Evolutionary conservation across 257 asterid species (phyloP), one percentile per base, ranked within the genome.

Genomic region (Solanum rostratum): DNA sequence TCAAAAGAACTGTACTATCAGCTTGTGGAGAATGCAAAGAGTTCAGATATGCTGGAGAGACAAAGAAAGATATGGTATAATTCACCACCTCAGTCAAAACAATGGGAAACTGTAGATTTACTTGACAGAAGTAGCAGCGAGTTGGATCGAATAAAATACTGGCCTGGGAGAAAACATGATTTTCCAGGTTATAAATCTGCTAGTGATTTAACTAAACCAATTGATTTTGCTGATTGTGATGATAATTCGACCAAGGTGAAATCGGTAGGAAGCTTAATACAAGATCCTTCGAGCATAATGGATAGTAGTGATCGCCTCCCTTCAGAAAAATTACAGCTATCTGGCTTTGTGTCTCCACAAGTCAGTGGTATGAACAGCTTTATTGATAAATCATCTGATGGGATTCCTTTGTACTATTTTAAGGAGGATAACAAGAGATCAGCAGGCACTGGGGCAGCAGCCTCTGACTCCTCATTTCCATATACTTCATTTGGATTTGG

Each of bases 1-100:
- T 90, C 99, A 30, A 91, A 93, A 87, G 98, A 97, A 84, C 82
- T 90, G 63, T 95, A 92, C 88, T 91, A 91, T 88, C 95, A 92
- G 89, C 90, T 91, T 86, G 86, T 95, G 88, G 96, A 94, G 87
- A 95, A 87, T 90, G 94, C 94, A 73, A 92, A 91, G 88, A 95
- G 99, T 89, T 94, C 98, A 76, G 98, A 94, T 90, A 97, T 95
- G 98, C 93, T 95, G 88, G 97, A 93, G 91, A 92, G 98, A 85
- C 99, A 97, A 90, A 90, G 99, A 89, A 96, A 93, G 91, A 95
- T 96, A 85, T 96, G 99, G 98, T 97, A 95, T 90, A 97, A 91
- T 84, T 88, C 91, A 29, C 90, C 98, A 53, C 89, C 94, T 79
- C 97, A 88, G 87, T 89, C 97, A 62, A 93, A 93, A 80, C 93